Evolutionary conservation across 257 asterid genomes (phyloP), one percentile per base, ranked within the genome.

Genomic region (Agastache rugosa): DNA sequence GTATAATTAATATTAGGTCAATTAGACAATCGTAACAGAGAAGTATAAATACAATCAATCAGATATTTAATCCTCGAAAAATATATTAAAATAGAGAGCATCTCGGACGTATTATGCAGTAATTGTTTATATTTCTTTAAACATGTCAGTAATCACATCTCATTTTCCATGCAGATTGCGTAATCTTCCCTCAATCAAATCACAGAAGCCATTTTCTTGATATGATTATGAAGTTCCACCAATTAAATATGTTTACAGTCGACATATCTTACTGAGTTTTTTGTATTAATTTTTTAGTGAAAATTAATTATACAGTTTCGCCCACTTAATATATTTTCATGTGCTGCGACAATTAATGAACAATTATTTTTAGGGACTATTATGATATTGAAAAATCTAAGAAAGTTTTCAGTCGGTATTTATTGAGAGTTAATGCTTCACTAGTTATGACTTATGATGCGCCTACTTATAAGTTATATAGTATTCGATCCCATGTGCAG

Each of bases 71-170:
- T 5, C 0, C 6, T 31, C 7, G 7, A 31, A 31, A 31, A 31
- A 31, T 31, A 31, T 31, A 5, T 31, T 31, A 31, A 31, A 31
- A 0, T 31, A 31, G 7, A 31, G 0, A 31, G 7, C 4, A 31
- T 31, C 37, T 31, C 5, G 37, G 7, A 4, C 6, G 37, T 31
- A 31, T 31, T 31, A 31, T 31, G 37, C 37, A 31, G 37, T 31
- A 31, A 31, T 31, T 31, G 4, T 31, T 31, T 31, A 29, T 4
- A 29, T 29, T 45, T 12, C 16, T 11, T 14, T 4, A 14, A 15
- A 5, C 8, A 47, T 47, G 81, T 70, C 76, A 63, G 47, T 76
- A 68, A 63, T 77, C 76, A 77, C 72, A 54, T 69, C 17, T 77
- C 75, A 59, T 59, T 67, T 68, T 77, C 62, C 73, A 77, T 63